Base-by-base conservation (phyloP, 2,329 filamentous ascomycete genomes). In the Trichophaea hybrida region DNA sequence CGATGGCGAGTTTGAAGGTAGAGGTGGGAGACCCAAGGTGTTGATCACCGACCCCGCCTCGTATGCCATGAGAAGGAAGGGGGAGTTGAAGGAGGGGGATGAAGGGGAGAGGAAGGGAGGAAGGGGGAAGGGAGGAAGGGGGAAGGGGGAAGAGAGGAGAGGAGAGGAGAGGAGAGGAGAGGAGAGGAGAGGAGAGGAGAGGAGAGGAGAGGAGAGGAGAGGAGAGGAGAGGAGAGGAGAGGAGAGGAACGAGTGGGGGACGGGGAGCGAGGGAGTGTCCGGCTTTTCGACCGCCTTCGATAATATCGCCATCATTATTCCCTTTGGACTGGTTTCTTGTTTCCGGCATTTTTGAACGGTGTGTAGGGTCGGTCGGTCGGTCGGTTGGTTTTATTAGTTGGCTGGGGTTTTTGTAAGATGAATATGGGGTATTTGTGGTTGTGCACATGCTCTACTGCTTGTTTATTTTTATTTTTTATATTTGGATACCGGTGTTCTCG, bases 1-100 rank as follows among this genome's bases (percentile, higher is more conserved):
- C 63, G 8, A 52, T 62, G 51, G 61, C 61, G 44, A 62, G 59
- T 48, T 44, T 65, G 43, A 62, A 65, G 34, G 61, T 65, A 53
- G 63, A 65, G 54, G 55, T 64, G 43, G 61, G 61, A 6, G 50
- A 56, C 35, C 38, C 38, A 15, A 43, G 38, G 38, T 43, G 10
- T 43, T 43, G 38, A 43, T 43, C 24, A 24, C 24, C 24, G 24
- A 24, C 24, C 24, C 24, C 24, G 3, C 24, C 24, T 24, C 24
- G 24, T 24, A 24, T 24, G 24, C 24, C 24, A 24, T 24, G 24
- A 24, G 24, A 3, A 24, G 24, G 24, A 24, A 24, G 24, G 24
- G 24, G 24, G 24, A 24, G 24, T 2, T 24, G 24, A 24, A 24
- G 24, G 24, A 24, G 24, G 24, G 24, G 3, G 24, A 24, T 24